These are phyloP conservation scores for Pelargonium nanum DNA, from an alignment of 345 rosid genomes.

Conservation along the genomic window DNA sequence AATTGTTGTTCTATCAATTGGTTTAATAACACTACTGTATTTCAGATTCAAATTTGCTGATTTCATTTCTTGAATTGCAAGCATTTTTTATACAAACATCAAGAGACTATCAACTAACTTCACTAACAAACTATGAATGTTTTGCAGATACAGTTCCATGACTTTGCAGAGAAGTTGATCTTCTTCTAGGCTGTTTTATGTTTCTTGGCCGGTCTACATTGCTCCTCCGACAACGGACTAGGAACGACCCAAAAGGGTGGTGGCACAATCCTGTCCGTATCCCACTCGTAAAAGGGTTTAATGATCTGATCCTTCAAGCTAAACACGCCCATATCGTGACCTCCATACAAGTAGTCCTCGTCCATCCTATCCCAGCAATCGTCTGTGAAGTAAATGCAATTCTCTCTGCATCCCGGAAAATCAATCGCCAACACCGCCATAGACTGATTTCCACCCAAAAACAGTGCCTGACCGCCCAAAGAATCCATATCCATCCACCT, in stretches of 20 bases:
- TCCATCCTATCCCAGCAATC: conserved; percentile 13
- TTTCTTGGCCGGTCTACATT: too few relatives aligned
- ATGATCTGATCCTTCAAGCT: neutral
- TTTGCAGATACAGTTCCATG: too few relatives aligned
- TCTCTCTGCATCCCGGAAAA: neutral
- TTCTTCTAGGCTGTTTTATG: too few relatives aligned
- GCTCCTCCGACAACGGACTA: too few relatives aligned
- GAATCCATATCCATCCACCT: conserved; percentile 9
- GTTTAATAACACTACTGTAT: too few relatives aligned
- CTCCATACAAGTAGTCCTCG: conserved; percentile 10
- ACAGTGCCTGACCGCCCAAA: conserved; percentile 5
- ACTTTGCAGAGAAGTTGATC: too few relatives aligned
- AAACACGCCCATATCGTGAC: conserved; percentile 9
- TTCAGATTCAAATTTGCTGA: too few relatives aligned
- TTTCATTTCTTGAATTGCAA: too few relatives aligned
- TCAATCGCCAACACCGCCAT: neutral
- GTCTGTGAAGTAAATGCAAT: conserved; percentile 14
- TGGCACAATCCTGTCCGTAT: conserved; percentile 1
- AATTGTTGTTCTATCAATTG: too few relatives aligned
- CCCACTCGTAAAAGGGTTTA: neutral
- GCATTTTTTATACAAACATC: too few relatives aligned
- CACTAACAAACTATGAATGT: too few relatives aligned
- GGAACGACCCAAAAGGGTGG: conserved; percentile 6
- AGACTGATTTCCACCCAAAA: conserved; percentile 16
- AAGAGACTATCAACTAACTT: too few relatives aligned